phyloP scores from a whole-genome alignment of 2,329 filamentous ascomycete species.

The Aspergillus quadricinctus region DNA sequence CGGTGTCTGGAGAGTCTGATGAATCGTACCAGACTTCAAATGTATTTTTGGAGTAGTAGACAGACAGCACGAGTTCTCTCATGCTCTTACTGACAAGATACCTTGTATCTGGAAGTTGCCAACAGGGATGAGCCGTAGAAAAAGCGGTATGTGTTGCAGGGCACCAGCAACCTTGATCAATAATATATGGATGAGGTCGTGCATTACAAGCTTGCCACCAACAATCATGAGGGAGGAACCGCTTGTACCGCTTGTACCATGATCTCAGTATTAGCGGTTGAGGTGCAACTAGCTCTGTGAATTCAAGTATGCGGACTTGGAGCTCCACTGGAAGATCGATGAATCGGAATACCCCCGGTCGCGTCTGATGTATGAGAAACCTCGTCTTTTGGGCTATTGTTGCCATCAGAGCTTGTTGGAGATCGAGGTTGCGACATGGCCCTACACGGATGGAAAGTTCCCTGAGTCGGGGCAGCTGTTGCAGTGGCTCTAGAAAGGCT shows the following conservation, averaged over 20 bases:
- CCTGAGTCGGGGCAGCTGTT: slow-evolving; percentile 1
- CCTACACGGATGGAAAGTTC: neutral
- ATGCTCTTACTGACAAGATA: slow-evolving; percentile 3
- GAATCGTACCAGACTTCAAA: neutral
- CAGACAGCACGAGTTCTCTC: neutral
- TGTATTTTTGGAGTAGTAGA: neutral
- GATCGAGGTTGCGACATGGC: neutral
- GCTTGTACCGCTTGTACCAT: neutral
- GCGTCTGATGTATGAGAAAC: too few relatives aligned
- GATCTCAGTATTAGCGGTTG: too few relatives aligned
- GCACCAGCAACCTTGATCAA: neutral
- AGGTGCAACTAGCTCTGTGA: neutral
- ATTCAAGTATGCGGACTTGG: neutral
- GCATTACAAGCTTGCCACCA: neutral
- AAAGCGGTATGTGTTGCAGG: slow-evolving; percentile 2
- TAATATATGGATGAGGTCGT: neutral
- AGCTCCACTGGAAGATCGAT: slow-evolving; percentile 1
- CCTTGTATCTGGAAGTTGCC: neutral
- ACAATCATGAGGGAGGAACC: neutral
- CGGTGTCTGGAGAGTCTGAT: neutral
- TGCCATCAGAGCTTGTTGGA: slow-evolving; percentile 1
- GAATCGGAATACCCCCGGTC: neutral
- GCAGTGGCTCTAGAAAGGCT: neutral
- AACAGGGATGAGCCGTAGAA: neutral
- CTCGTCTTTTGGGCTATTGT: neutral